A percentile compares a stretch with the other conserved stretches of the same genome.
Evolutionary conservation across 2,329 filamentous ascomycete species (phyloP).

Genomic region (Neophaeococcomyces mojaviensis): DNA sequence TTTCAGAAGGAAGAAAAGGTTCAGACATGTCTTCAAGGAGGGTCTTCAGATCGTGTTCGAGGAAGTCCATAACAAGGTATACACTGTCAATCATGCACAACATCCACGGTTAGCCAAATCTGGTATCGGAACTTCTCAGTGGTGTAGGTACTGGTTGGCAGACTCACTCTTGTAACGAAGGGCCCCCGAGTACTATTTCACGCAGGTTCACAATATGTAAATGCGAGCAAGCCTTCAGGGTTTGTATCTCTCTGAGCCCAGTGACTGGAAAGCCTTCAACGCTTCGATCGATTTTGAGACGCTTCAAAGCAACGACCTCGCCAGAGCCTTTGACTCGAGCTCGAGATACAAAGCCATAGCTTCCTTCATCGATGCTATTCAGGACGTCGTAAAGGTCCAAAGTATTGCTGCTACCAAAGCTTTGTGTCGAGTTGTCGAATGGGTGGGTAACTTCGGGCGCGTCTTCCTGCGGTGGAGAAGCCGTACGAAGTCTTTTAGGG

Average conservation of each 20-base stretch:
- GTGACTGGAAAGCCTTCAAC: conserved; percentile 82
- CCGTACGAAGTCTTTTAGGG: conserved; percentile 55
- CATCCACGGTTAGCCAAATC: conserved; percentile 30
- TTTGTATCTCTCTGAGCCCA: conserved; percentile 87
- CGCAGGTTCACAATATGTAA: conserved; percentile 72
- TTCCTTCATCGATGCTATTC: conserved; percentile 96
- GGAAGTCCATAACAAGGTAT: conserved; percentile 92
- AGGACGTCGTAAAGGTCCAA: conserved; percentile 85
- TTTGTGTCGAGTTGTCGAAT: conserved; percentile 61
- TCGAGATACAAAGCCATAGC: conserved; percentile 88
- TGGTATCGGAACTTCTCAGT: conserved; percentile 32
- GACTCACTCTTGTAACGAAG: conserved; percentile 47
- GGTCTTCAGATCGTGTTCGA: conserved; percentile 93
- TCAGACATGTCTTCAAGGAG: conserved; percentile 91
- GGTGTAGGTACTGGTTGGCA: conserved; percentile 6
- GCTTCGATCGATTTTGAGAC: conserved; percentile 76
- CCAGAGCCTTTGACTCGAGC: conserved; percentile 67
- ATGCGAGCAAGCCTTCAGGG: conserved; percentile 71
- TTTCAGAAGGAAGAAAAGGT: conserved; percentile 84
- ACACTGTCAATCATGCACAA: conserved; percentile 49
- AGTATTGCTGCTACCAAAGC: conserved; percentile 66
- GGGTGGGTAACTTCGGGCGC: conserved; percentile 44
- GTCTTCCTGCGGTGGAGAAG: conserved; percentile 37
- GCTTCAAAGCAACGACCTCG: conserved; percentile 82
- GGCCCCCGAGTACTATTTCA: conserved; percentile 75